Evolutionary conservation across 164 flowering plant genomes (phyloP), one percentile per base, ranked within the genome.

Genomic region (Cinnamomum chago): DNA sequence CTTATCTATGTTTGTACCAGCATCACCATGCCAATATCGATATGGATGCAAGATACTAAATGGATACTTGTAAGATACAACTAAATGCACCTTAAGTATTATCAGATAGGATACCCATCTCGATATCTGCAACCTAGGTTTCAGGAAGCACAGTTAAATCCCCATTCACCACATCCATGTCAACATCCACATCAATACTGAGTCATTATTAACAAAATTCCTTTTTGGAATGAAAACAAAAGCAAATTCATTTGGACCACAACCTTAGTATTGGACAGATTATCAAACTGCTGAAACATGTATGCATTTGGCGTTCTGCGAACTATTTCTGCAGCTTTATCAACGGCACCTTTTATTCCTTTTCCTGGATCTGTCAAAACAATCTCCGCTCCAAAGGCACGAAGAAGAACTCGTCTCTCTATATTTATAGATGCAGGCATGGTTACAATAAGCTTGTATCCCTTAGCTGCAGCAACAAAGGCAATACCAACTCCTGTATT

Each of bases 401-500:
- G 92, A 79, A 92, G 81, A 80, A 90, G 90, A 51, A 92, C 62
- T 66, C 88, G 84, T 79, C 90, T 89, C 83, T 92, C 97, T 70
- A 92, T 27, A 70, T 84, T 73, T 76, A 90, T 84, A 70, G 91
- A 90, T 75, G 95, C 91, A 65, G 97, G 95, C 91, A 92, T 88
- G 52, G 94, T 88, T 64, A 86, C 85, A 62, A 90, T 84, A 68
- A 92, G 84, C 79, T 80, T 86, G 78, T 90, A 92, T 58, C 97
- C 94, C 77, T 87, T 92, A 24, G 87, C 73, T 58, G 95, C 95
- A 50, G 95, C 97, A 71, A 88, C 87, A 82, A 92, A 90, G 76
- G 97, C 95, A 80, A 92, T 84, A 35, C 90, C 92, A 75, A 88
- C 84, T 74, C 97, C 95, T 35, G 92, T 92, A 80, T 92, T 92